Evolutionary conservation across 2,329 filamentous ascomycete species (phyloP), one percentile per base, ranked within the genome.

Genomic region (Tolypocladium sp.): DNA sequence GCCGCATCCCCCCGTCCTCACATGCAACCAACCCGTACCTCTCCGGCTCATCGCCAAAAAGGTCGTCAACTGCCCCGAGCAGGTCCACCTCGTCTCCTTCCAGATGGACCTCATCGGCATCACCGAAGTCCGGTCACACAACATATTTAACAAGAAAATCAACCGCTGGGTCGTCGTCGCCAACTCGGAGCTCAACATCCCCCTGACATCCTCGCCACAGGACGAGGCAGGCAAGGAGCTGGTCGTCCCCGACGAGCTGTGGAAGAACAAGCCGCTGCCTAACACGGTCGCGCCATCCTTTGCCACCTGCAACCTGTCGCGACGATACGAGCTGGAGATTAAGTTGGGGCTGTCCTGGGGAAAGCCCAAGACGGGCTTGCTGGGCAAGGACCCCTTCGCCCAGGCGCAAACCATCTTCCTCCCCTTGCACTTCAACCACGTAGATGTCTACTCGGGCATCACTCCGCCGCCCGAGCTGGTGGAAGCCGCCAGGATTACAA

Each of bases 251-350:
- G 77, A 84, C 55, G 80, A 79, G 2, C 70, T 93, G 46, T 99
- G 94, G 94, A 83, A 83, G 62, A 78, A 79, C 46, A 79, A 84
- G 56, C 78, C 85, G 0, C 77, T 97, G 7, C 94, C 93, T 2
- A 94, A 91, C 70, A 93, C 90, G 0, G 85, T 99, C 13, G 87
- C 91, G 12, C 94, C 94, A 0, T 88, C 86, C 0, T 99, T 99
- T 70, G 80, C 85, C 55, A 91, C 92, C 1, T 99, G 94, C 74
- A 97, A 97, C 71, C 82, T 97, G 55, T 82, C 83, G 57, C 84
- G 93, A 35, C 81, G 77, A 57, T 97, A 99, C 71, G 88, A 92
- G 69, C 75, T 99, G 42, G 91, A 97, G 73, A 77, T 97, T 46
- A 86, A 86, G 60, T 77, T 96, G 9, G 91, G 91, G 2, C 73